These are phyloP conservation scores for Pseudogymnoascus sp. DNA, from an alignment of 2,329 filamentous ascomycete genomes.

Conservation along the genomic window DNA sequence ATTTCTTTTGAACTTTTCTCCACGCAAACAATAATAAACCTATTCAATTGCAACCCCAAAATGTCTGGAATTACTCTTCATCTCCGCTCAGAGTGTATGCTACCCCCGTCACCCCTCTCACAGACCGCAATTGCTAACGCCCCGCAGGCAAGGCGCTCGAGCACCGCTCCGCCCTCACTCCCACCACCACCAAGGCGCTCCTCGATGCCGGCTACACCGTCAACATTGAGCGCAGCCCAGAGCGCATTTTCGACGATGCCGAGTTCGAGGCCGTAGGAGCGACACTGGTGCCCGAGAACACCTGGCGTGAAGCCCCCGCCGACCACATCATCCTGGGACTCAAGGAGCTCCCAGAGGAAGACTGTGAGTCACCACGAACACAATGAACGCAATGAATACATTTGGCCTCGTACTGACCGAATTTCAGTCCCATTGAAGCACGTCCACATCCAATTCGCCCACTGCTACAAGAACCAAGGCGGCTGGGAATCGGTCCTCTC, in stretches of 20 bases:
- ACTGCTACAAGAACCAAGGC: slow-evolving; percentile 69
- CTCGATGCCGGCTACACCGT: slow-evolving; percentile 62
- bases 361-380: slow-evolving; percentile 37
- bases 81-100: slow-evolving; percentile 33
- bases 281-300: slow-evolving; percentile 55
- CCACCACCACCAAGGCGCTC: slow-evolving; percentile 43
- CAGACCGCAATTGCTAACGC: slow-evolving; percentile 8
- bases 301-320: slow-evolving; percentile 58
- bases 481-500: slow-evolving; percentile 75
- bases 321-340: slow-evolving; percentile 67
- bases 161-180: slow-evolving; percentile 33
- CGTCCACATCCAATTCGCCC: slow-evolving; percentile 62
- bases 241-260: slow-evolving; percentile 55
- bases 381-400: slow-evolving; percentile 7
- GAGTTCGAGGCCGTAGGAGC: slow-evolving; percentile 58
- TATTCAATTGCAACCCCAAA: slow-evolving; percentile 10
- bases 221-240: slow-evolving; percentile 58
- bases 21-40: slow-evolving; percentile 13
- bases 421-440: slow-evolving; percentile 58
- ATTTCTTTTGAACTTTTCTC: slow-evolving; percentile 10
- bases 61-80: slow-evolving; percentile 30
- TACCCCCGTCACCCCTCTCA: slow-evolving; percentile 12
- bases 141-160: slow-evolving; percentile 33
- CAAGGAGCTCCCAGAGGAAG: slow-evolving; percentile 69
- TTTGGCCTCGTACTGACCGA: not conserved